Evolutionary conservation across 768 basidiomycete genomes (phyloP).

Genomic region (Suillus ampliporus): DNA sequence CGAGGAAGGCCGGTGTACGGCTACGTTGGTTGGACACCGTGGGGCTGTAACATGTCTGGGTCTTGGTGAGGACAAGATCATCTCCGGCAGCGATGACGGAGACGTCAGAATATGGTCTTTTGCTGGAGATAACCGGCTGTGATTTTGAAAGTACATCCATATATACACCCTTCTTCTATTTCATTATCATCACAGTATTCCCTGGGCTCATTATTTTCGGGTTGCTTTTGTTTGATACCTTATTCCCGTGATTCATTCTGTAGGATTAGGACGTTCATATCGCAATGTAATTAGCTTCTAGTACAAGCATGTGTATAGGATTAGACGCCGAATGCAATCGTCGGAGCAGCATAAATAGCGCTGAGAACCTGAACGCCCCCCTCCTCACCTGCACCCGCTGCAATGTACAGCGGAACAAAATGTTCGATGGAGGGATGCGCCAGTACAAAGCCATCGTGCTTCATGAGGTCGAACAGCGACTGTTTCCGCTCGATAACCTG

Average conservation of each 20-base stretch:
- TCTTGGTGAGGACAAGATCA: slow-evolving; percentile 92
- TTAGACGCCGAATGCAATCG: slow-evolving; percentile 65
- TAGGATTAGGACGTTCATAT: not conserved
- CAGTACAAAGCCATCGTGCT: slow-evolving; percentile 64
- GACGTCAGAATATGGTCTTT: slow-evolving; percentile 88
- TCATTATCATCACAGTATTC: slow-evolving; percentile 1
- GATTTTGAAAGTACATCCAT: not conserved
- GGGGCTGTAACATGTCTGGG: slow-evolving; percentile 92
- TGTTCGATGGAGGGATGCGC: slow-evolving; percentile 83
- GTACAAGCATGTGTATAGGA: too few relatives aligned
- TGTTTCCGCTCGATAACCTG: slow-evolving; percentile 44
- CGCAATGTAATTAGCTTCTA: not conserved
- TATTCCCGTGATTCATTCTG: not conserved
- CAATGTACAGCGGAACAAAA: slow-evolving; percentile 82
- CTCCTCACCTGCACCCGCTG: slow-evolving; percentile 71
- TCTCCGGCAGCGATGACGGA: slow-evolving; percentile 95
- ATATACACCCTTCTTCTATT: not conserved
- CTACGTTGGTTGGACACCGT: slow-evolving; percentile 92
- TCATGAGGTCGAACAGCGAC: slow-evolving; percentile 57
- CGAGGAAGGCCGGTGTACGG: slow-evolving; percentile 84
- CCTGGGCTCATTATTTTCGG: not conserved
- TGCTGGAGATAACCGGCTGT: slow-evolving; percentile 33
- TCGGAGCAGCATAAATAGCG: slow-evolving; percentile 60
- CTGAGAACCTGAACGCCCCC: slow-evolving; percentile 54
- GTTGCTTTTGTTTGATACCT: not conserved